A percentile compares a stretch with the other conserved stretches of the same genome.
Conservation (phyloP, 75 land plant genomes). For the Ceratopteris richardii region DNA sequence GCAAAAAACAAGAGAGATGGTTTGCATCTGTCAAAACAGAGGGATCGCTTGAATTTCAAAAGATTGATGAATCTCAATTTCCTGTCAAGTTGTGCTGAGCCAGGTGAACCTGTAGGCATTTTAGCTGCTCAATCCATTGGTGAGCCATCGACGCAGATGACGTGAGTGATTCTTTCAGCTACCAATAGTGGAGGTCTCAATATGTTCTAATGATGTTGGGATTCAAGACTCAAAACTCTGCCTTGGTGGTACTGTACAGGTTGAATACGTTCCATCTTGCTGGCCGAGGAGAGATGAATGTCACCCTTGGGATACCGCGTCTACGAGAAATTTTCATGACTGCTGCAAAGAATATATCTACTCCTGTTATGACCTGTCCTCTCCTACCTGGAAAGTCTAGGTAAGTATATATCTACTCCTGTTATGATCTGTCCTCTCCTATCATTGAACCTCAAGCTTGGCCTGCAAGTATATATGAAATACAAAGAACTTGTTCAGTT, state of each 20-base stretch:
- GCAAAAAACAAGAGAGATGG: slow-evolving; percentile 15
- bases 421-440: slow-evolving; percentile 82
- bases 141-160: slow-evolving; percentile 98
- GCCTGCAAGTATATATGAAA: neutral
- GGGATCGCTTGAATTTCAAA: slow-evolving; percentile 21
- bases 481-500: too few relatives aligned
- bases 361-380: slow-evolving; percentile 94
- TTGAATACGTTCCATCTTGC: slow-evolving; percentile 96
- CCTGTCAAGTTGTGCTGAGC: slow-evolving; percentile 68
- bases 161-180: slow-evolving; percentile 67
- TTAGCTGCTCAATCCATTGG: slow-evolving; percentile 97
- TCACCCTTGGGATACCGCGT: slow-evolving; percentile 93
- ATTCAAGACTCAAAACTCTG: too few relatives aligned
- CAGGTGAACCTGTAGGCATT: slow-evolving; percentile 95
- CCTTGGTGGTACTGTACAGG: slow-evolving; percentile 29
- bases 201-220: too few relatives aligned
- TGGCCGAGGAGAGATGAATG: slow-evolving; percentile 96
- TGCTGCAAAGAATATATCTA: slow-evolving; percentile 58
- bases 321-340: slow-evolving; percentile 84
- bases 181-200: neutral
- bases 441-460: too few relatives aligned
- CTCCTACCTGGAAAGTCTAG: slow-evolving; percentile 43
- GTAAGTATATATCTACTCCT: slow-evolving; percentile 72
- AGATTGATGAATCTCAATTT: slow-evolving; percentile 59
- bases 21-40: slow-evolving; percentile 19